Evolutionary conservation across 2,329 filamentous ascomycete species (phyloP).

Genomic region (Diaporthe helianthi): DNA sequence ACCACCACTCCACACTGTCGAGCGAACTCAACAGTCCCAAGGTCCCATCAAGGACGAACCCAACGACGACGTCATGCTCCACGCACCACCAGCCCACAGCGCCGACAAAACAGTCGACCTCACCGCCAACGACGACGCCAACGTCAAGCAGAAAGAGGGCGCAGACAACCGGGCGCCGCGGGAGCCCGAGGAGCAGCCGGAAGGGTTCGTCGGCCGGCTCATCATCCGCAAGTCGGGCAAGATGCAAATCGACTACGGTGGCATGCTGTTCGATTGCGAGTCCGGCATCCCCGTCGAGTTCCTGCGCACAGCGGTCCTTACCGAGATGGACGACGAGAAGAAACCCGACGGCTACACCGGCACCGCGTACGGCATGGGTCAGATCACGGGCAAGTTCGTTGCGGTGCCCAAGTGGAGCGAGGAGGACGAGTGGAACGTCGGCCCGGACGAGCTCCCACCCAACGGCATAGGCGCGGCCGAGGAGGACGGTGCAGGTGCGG

Average conservation of each 20-base stretch:
- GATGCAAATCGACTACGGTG: slow-evolving; percentile 69
- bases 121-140: slow-evolving; percentile 43
- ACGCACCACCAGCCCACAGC: slow-evolving; percentile 42
- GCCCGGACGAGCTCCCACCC: slow-evolving; percentile 44
- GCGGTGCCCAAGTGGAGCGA: slow-evolving; percentile 65
- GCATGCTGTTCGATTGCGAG: slow-evolving; percentile 61
- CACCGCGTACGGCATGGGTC: slow-evolving; percentile 66
- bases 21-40: slow-evolving; percentile 33
- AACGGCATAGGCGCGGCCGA: slow-evolving; percentile 30
- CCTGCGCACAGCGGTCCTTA: slow-evolving; percentile 64
- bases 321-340: slow-evolving; percentile 65
- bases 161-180: slow-evolving; percentile 42
- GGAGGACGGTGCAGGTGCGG: slow-evolving; percentile 14
- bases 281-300: slow-evolving; percentile 59
- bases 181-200: slow-evolving; percentile 46
- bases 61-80: slow-evolving; percentile 47
- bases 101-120: slow-evolving; percentile 49
- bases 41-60: slow-evolving; percentile 51
- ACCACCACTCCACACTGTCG: slow-evolving; percentile 56
- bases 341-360: slow-evolving; percentile 52
- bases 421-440: slow-evolving; percentile 62
- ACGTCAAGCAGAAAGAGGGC: slow-evolving; percentile 40
- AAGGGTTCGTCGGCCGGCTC: slow-evolving; percentile 67
- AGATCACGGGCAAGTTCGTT: slow-evolving; percentile 68
- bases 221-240: slow-evolving; percentile 67